Base-by-base conservation (phyloP, 257 asterid genomes). In the Solanum infundibuliforme region DNA sequence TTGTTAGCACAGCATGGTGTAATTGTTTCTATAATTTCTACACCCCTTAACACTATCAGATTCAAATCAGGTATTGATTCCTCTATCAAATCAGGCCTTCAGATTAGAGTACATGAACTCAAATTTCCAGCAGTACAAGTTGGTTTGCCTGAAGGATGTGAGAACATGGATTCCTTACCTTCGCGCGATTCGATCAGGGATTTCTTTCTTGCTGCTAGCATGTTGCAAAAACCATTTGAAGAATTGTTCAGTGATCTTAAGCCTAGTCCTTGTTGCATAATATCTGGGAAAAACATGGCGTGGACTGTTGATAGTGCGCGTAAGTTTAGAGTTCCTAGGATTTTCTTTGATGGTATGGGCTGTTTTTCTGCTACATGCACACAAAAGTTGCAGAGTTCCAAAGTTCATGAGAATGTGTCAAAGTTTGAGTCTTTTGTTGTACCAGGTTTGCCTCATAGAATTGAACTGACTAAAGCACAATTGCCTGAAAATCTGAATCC, bases 91-190 rank as follows among this genome's bases (percentile, higher is more conserved):
- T 88, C 94, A 34, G 93, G 95, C 39, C 89, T 90, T 13, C 62
- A 74, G 9, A 93, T 94, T 86, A 85, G 88, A 27, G 89, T 93
- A 84, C 18, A 88, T n/a, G 87, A 89, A 18, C 62, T 92, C 81
- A 35, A 68, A 3, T 92, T 94, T 20, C 96, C 96, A 16, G 77
- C 89, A 3, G 88, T 71, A 18, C 93, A 84, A 32, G 92, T 94
- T 12, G 95, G 96, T 27, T 83, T 93, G 62, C 95, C 96, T 0
- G 83, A 86, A 0, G 94, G 94, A 11, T 94, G 96, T 62, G 96
- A 94, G 46, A 94, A 90, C 68, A 86, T 88, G 65, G 96, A 94
- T 31, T 69, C 87, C 35, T 77, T 94, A 14, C 94, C 96, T 3
- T 91, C 93, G 1, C 89, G 87, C 6, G 27, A 71, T 69, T 69